A percentile compares a stretch with the other conserved stretches of the same genome.
Conservation (phyloP, 2,329 filamentous ascomycete species). For the Trichoderma polysporum region DNA sequence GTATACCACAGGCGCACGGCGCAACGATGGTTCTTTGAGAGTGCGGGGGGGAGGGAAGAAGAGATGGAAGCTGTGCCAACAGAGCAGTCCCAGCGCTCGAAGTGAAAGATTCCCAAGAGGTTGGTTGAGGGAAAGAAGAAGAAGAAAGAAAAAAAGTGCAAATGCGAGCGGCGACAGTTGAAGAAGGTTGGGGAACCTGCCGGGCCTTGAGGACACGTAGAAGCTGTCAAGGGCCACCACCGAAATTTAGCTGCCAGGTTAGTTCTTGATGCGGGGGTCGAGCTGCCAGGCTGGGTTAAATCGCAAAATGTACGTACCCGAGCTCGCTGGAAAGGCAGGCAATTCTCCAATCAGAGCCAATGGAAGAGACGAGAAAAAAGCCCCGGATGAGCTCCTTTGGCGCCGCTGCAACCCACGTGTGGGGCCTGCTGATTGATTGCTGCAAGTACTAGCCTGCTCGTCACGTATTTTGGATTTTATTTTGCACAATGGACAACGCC, state of each 20-base stretch:
- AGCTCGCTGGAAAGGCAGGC: background rate
- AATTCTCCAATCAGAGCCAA: background rate
- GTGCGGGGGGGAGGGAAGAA: constrained; percentile 6
- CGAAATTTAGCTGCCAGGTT: constrained; percentile 19
- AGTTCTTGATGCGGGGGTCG: constrained; percentile 17
- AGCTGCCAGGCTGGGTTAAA: constrained; percentile 18
- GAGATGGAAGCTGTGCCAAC: constrained; percentile 20
- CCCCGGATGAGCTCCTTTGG: background rate
- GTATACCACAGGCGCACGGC: constrained; percentile 28
- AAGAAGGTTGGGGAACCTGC: constrained; percentile 27
- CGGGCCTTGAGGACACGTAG: constrained; percentile 38
- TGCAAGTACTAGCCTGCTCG: background rate
- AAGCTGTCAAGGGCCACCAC: constrained; percentile 26
- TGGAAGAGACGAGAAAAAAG: constrained; percentile 14
- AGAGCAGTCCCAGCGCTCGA: constrained; percentile 31
- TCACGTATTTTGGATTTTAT: background rate
- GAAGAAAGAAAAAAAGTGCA: constrained; percentile 24
- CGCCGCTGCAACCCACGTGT: constrained; percentile 7
- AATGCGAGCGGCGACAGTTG: constrained; percentile 25
- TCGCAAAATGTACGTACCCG: constrained; percentile 12
- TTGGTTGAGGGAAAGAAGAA: constrained; percentile 28
- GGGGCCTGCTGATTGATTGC: constrained; percentile 9
- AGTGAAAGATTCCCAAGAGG: constrained; percentile 31
- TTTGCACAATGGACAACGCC: background rate
- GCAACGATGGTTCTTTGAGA: constrained; percentile 20